Base-by-base conservation (phyloP, 192 early-diverging fungal species). In the Diversispora epigaea region DNA sequence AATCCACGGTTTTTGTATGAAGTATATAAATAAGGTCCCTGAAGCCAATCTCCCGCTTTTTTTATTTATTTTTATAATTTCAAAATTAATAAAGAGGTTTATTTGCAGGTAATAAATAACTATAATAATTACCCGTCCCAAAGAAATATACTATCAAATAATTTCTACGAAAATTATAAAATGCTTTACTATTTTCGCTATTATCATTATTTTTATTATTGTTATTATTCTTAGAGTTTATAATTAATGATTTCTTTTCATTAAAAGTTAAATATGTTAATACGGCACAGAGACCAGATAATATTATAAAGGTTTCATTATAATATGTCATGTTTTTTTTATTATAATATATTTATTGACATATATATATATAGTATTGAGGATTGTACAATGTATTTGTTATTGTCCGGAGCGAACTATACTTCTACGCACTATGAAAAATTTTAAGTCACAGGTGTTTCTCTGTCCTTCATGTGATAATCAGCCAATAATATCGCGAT, bases 11-110 rank as follows among this genome's bases (percentile, higher is more conserved):
- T 80, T 55, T 83, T 78, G 71, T 93, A 93, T 55, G 93, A 66
- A 19, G 85, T 84, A 70, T 91, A 93, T 11, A 88, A 68, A 71
- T 92, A 90, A 6, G 91, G 86, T n/a, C 83, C 86, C 65, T 87
- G 86, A 49, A 87, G 73, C 86, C 86, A 87, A 56, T 87, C 86
- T 47, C 82, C 76, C 46, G 71, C 81, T 82, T 12, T 67, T 58
- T 58, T 58, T 58, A 65, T 11, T 65, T 65, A 65, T 41, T 12
- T 22, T 1, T 41, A 65, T 44, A 10, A 65, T 17, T 61, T 61
- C 21, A 50, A 68, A 50, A 49, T 46, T n/a, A 69, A 15, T 25
- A 11, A 50, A 11, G 40, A 22, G n/a, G 4, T 62, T 14, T 3
- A 50, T 4, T 50, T 21, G 61, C 22, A 57, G 61, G 62, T 21